phyloP scores from a whole-genome alignment of 768 basidiomycete genomes.

The Lentinus tigrinus region DNA sequence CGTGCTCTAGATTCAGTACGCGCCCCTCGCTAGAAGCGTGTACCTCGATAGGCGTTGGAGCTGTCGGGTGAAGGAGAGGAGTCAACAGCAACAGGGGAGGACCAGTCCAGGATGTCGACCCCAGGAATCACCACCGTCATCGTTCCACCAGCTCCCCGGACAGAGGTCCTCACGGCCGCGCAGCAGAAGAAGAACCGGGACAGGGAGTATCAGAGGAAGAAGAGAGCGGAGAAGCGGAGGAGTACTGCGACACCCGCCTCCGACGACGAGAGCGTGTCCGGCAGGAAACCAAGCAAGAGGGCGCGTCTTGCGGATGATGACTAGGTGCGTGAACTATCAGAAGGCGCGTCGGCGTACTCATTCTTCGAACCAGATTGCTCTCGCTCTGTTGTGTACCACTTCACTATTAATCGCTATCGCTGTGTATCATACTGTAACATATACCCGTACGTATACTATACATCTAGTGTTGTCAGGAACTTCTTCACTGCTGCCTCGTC shows the following conservation, averaged over 20 bases:
- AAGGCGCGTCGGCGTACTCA: neutral
- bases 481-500: constrained; percentile 50
- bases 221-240: constrained; percentile 62
- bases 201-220: constrained; percentile 77
- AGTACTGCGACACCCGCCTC: constrained; percentile 56
- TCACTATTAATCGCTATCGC: neutral
- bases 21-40: neutral
- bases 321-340: constrained; percentile 25
- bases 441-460: constrained; percentile 25
- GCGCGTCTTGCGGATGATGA: constrained; percentile 69
- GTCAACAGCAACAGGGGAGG: constrained; percentile 59
- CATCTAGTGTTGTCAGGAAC: constrained; percentile 48
- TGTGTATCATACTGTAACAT: constrained; percentile 12
- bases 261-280: constrained; percentile 65
- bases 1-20: neutral
- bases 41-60: constrained; percentile 63
- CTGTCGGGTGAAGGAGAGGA: constrained; percentile 70
- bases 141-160: constrained; percentile 69
- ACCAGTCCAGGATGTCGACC: constrained; percentile 64
- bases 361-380: neutral
- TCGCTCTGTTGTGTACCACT: neutral
- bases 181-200: constrained; percentile 80
- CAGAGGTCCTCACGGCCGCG: constrained; percentile 65
- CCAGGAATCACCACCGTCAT: constrained; percentile 76
- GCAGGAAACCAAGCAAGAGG: constrained; percentile 64